Conservation (phyloP, 106 monocot species). For the Narthecium ossifragum region DNA sequence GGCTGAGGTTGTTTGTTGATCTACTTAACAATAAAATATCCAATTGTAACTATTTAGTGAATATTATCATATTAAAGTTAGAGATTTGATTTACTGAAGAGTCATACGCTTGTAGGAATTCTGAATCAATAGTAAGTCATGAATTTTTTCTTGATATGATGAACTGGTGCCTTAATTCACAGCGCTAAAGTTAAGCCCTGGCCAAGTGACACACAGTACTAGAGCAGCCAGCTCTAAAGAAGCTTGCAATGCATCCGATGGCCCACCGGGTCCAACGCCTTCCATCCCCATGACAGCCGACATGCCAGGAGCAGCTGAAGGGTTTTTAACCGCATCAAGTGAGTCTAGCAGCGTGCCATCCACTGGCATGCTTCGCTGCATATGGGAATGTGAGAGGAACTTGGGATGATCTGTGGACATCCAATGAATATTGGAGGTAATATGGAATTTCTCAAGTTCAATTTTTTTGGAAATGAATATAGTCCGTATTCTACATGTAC, state of each 20-base stretch:
- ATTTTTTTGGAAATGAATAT: too few species aligned
- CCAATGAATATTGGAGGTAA: too few species aligned
- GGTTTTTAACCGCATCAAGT: constrained; percentile 17
- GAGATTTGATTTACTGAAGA: too few species aligned
- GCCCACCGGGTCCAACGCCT: constrained; percentile 16
- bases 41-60: not conserved
- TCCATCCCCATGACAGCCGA: constrained; percentile 13
- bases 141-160: too few species aligned
- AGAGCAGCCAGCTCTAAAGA: constrained; percentile 72
- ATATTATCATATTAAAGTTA: not conserved
- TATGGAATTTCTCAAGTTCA: too few species aligned
- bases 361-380: too few species aligned
- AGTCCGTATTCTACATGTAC: too few species aligned
- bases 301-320: constrained; percentile 21
- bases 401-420: too few species aligned
- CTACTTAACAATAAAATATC: not conserved
- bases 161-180: too few species aligned
- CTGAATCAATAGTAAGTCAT: too few species aligned
- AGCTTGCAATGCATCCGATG: constrained; percentile 50
- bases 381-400: too few species aligned
- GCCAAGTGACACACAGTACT: constrained; percentile 22
- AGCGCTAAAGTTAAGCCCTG: constrained; percentile 48
- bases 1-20: constrained; percentile 61
- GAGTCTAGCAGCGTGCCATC: constrained; percentile 26
- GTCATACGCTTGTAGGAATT: too few species aligned